These are phyloP conservation scores for Lactarius tabidus DNA, from an alignment of 768 basidiomycete species.

Conservation along the genomic window DNA sequence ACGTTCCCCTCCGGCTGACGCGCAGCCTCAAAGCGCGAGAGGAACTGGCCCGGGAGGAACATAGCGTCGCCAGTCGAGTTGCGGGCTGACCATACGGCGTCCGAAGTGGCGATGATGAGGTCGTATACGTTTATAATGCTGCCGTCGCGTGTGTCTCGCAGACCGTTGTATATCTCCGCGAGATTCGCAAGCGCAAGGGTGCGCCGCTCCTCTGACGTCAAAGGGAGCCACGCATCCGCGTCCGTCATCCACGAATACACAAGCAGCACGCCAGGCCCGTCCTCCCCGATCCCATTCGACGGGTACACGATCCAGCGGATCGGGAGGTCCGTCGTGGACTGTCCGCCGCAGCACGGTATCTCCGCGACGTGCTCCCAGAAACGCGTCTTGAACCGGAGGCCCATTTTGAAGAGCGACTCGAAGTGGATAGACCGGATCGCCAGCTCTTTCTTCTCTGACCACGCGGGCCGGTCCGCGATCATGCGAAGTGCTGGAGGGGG, in stretches of 20 bases:
- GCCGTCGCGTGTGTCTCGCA: conserved; percentile 17
- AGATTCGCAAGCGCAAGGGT: conserved; percentile 27
- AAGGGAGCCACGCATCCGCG: conserved; percentile 25
- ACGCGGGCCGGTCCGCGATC: conserved; percentile 28
- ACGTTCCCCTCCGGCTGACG: conserved; percentile 28
- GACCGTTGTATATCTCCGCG: conserved; percentile 25
- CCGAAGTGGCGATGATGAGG: conserved; percentile 27
- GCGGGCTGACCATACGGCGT: conserved; percentile 28
- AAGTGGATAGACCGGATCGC: conserved; percentile 30
- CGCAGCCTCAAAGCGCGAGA: conserved; percentile 26
- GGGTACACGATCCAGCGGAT: conserved; percentile 26
- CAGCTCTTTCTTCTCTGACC: conserved; percentile 25
- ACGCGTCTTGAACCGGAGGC: conserved; percentile 26
- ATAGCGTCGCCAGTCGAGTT: conserved; percentile 32
- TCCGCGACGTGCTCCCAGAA: conserved; percentile 24
- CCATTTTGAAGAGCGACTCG: conserved; percentile 30
- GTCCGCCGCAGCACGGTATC: conserved; percentile 17
- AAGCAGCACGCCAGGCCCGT: conserved; percentile 30
- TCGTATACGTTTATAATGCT: conserved; percentile 25
- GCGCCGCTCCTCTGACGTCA: conserved; percentile 25
- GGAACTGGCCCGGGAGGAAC: conserved; percentile 32
- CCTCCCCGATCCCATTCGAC: conserved; percentile 21
- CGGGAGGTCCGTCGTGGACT: conserved; percentile 25
- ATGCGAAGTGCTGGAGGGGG: conserved; percentile 29
- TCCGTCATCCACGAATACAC: conserved; percentile 31